Evolutionary conservation across 75 land plant genomes (phyloP), one percentile per base, ranked within the genome.

Genomic region (Pinus taeda): DNA sequence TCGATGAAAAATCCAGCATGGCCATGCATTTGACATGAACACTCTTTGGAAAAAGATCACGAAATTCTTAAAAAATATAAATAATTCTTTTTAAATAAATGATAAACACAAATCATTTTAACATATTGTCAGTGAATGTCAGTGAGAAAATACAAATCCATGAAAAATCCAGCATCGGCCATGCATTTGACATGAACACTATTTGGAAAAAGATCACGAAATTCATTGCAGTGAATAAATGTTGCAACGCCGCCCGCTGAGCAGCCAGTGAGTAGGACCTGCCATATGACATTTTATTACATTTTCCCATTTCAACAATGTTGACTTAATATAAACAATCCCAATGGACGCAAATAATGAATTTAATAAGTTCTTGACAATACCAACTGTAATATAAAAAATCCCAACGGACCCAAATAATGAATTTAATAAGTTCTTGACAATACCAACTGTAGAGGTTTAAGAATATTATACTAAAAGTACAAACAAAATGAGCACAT

Each of bases 1-100:
- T 95, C 73, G 18, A 95, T 75, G 59, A 95, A 95, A 75, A 76
- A 95, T 57, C 98, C 98, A 69, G 95, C 98, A 90, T 95, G 56
- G 90, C 45, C 59, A 95, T 17, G 83, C 98, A 95, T 76, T 93
- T 95, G 3, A 95, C 93, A 69, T 83, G 84, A 6, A 90, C 76
- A 20, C 58, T 56, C 29, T 53, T 18, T 21, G 94, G 92, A 18
- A 94, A 22, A 26, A 85, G 82, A 36, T 77, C 62, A 39, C 74
- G 81, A 73, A 94, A 94, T 2, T 60, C 79, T 26, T 26, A 26
- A 26, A 26, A 26, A 26, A 26, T 26, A 26, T 26, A 26, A 26
- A 26, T 26, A 26, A 26, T 26, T 26, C 26, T 26, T 26, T 26
- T 26, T 26, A 26, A 60, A 20, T 20, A 53, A 62, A 21, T 4